A percentile compares a stretch with the other conserved stretches of the same genome.
Conservation (phyloP, 805 yeast genomes). For the Candida pseudofarinosa region DNA sequence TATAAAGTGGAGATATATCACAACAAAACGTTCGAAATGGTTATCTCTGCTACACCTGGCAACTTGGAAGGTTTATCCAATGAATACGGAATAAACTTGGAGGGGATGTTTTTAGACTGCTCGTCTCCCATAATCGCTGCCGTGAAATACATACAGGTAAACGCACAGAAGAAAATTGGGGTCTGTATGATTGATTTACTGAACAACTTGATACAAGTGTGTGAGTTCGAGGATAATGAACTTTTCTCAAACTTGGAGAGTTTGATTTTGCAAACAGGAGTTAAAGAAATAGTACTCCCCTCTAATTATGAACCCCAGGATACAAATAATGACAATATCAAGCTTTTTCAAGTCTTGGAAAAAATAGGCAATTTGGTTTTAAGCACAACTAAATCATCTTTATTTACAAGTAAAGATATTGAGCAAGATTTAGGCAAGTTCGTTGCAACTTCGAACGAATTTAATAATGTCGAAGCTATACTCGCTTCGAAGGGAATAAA, state of each 20-base stretch:
- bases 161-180: slow-evolving; percentile 56
- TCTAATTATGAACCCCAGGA: slow-evolving; percentile 32
- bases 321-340: slow-evolving; percentile 49
- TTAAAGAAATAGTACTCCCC: slow-evolving; percentile 75
- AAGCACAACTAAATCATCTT: slow-evolving; percentile 53
- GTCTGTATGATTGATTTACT: slow-evolving; percentile 76
- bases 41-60: slow-evolving; percentile 81
- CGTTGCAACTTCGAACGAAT: slow-evolving; percentile 36
- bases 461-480: slow-evolving; percentile 33
- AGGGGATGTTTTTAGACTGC: slow-evolving; percentile 55
- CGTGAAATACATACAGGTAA: slow-evolving; percentile 31
- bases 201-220: slow-evolving; percentile 59
- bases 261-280: slow-evolving; percentile 80
- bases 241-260: slow-evolving; percentile 83
- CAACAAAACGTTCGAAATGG: slow-evolving; percentile 51
- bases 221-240: slow-evolving; percentile 85
- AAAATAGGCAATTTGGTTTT: slow-evolving; percentile 69
- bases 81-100: slow-evolving; percentile 42
- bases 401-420: slow-evolving; percentile 61
- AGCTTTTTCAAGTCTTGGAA: slow-evolving; percentile 67
- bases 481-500: slow-evolving; percentile 53
- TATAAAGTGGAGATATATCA: slow-evolving; percentile 79
- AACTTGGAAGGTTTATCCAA: slow-evolving; percentile 55
- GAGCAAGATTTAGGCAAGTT: slow-evolving; percentile 77
- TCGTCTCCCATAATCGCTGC: slow-evolving; percentile 39